These are phyloP conservation scores for Cystofilobasidium bisporidii DNA, from an alignment of 768 basidiomycete genomes.

Conservation along the genomic window DNA sequence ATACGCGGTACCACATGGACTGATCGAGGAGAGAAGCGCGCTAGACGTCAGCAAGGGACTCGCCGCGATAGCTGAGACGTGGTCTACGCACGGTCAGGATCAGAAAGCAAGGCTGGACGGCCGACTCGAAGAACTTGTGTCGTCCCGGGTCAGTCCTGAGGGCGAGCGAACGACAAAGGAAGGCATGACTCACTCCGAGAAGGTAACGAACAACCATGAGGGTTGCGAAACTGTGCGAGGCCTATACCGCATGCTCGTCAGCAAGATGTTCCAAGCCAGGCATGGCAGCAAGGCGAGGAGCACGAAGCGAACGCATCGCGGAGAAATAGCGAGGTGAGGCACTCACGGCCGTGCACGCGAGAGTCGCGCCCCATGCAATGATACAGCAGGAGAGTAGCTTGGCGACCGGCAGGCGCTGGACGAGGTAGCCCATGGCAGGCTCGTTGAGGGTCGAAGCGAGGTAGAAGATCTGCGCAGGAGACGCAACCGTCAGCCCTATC, in stretches of 20 bases:
- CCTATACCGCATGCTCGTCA: too few relatives aligned
- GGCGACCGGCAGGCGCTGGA: slow-evolving; percentile 48
- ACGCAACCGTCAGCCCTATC: background rate
- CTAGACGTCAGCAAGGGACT: too few relatives aligned
- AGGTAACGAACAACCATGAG: slow-evolving; percentile 47
- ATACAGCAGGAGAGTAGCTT: slow-evolving; percentile 46
- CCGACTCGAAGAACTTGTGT: slow-evolving; percentile 29
- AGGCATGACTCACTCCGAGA: too few relatives aligned
- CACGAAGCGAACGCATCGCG: too few relatives aligned
- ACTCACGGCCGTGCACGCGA: slow-evolving; percentile 45
- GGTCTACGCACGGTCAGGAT: too few relatives aligned
- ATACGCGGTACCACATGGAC: background rate
- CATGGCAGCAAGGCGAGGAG: too few relatives aligned
- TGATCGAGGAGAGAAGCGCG: too few relatives aligned
- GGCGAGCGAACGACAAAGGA: too few relatives aligned
- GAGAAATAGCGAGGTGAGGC: too few relatives aligned
- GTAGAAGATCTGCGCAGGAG: slow-evolving; percentile 24
- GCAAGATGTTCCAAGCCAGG: too few relatives aligned
- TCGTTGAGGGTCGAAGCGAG: slow-evolving; percentile 40
- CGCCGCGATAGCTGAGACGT: too few relatives aligned
- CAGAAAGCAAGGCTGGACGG: slow-evolving; percentile 12
- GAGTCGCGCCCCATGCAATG: slow-evolving; percentile 45
- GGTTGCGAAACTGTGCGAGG: slow-evolving; percentile 41
- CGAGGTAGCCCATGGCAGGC: slow-evolving; percentile 47
- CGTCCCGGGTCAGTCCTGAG: too few relatives aligned